Base-by-base conservation (phyloP, 2,329 filamentous ascomycete genomes). In the Lecanicillium sp. region DNA sequence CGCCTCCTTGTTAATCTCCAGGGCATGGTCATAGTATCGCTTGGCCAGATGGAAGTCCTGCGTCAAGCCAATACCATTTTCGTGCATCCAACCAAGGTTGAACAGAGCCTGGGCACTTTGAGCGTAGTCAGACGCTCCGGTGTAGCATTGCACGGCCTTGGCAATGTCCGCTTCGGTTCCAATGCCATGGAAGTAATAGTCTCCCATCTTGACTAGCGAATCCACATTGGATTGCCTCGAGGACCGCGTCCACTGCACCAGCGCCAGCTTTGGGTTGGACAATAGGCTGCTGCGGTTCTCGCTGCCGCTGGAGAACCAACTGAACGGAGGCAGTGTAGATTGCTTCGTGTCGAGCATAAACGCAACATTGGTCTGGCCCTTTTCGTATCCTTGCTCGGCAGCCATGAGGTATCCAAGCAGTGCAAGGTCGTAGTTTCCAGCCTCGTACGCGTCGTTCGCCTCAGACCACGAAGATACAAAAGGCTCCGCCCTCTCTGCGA, bases 11-110 rank as follows among this genome's bases (percentile, higher is more conserved):
- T 95, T 98, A 1, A 90, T 89, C 54, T 89, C 87, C 20, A 96
- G 67, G 1, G 92, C 90, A 44, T 92, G 75, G 52, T 98, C 92
- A 56, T 98, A 98, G 62, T 89, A 95, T 39, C 92, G 74, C 64
- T 98, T 98, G 3, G 94, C 92, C 41, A 98, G 79, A 55, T 98
- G 92, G 58, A 94, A 98, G 56, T 98, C 92, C 57, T 98, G 92
- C 39, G 85, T 83, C 15, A 97, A 76, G 2, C 89, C 87, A 36
- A 97, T 72, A 7, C 92, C 92, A 54, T 97, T 96, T 62, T 98
- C 92, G 55, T 98, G 88, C 90, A 98, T 97, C 92, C 92, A 98
- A 5, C 92, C 94, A 12, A 98, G 70, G 53, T 98, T 97, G 77
- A 88, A 98, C 41, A 96, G 78, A 12, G 94, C 92, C 62, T 98